Base-by-base conservation (phyloP, 768 basidiomycete genomes). In the Lactifluus subvellereus region DNA sequence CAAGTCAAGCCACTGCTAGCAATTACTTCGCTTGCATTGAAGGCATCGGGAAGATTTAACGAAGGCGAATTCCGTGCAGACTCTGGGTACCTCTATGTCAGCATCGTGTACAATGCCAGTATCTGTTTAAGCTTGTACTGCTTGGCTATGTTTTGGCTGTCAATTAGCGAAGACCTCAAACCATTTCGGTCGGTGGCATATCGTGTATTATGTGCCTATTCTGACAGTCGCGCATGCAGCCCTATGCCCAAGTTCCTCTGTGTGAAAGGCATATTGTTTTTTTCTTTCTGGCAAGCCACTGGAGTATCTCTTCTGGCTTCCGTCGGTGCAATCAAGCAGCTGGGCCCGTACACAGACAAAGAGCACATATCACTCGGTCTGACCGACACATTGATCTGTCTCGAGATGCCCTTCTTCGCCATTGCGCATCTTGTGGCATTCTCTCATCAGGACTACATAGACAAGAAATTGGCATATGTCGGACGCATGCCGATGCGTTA, bases 341-440 rank as follows among this genome's bases (percentile, higher is more conserved):
- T 97, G 51, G 94, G 94, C 3, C 89, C 91, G 13, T 95, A 96
- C 75, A 90, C 86, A 8, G 90, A 94, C 72, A 78, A 79, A 33
- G 91, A 93, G 71, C 88, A 94, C 72, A 92, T 98, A 71, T 94
- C 94, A 1, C 80, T 96, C 27, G 91, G 91, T 6, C 81, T 96
- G 65, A 91, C 88, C 16, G 96, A 99, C 74, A 85, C 88, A 8
- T 80, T 98, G 61, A 92, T 98, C 69, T 97, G 94, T 76, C 76
- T 94, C 65, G 96, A 99, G 76, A 98, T 99, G 96, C 96, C 97
- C 0, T 75, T 98, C 62, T 98, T 98, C 71, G 96, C 97, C 2
- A 78, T 97, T 57, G 90, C 94, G 6, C 97, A 99, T 76, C 85
- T 90, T 77, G 98, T 88, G 70, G 97, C 97, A 33, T 99, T 99